Percentiles rank a stretch among this genome's conserved stretches.
These are phyloP conservation scores for Fusarium nygamai DNA, from an alignment of 2,329 filamentous ascomycete species.

Conservation along the genomic window DNA sequence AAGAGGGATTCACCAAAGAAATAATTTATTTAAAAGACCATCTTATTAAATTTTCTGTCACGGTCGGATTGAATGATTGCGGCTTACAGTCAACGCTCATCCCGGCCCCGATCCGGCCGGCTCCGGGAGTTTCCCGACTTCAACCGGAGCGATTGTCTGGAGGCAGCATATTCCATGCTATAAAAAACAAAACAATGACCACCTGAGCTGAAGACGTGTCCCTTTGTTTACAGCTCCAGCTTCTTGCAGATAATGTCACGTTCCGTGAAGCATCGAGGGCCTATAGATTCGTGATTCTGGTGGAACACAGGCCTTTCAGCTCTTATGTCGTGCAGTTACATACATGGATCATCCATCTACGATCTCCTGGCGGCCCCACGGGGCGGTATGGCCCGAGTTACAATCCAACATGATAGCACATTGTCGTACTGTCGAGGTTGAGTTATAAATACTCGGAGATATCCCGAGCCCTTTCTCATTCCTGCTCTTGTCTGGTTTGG, in stretches of 20 bases:
- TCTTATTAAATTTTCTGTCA: background rate
- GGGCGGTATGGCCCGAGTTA: slow-evolving; percentile 5
- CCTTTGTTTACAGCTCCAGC: background rate
- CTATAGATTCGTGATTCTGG: slow-evolving; percentile 13
- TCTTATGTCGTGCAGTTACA: slow-evolving; percentile 21
- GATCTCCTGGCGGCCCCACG: slow-evolving; percentile 20
- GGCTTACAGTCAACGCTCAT: background rate
- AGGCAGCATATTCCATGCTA: background rate
- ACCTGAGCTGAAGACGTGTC: slow-evolving; percentile 4
- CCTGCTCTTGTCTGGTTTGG: background rate
- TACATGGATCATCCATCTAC: slow-evolving; percentile 36
- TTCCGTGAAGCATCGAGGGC: background rate
- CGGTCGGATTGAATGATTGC: background rate
- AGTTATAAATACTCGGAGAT: slow-evolving; percentile 26
- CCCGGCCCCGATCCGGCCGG: slow-evolving; percentile 24
- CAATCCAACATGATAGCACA: background rate
- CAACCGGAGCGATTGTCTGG: slow-evolving; percentile 14
- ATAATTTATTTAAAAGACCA: fast-evolving
- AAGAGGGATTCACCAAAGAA: fast-evolving
- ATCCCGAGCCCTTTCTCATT: background rate
- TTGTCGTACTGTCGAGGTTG: background rate
- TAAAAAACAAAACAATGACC: slow-evolving; percentile 20
- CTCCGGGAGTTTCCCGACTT: slow-evolving; percentile 27
- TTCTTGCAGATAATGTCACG: slow-evolving; percentile 9
- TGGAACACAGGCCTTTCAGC: slow-evolving; percentile 26